These are phyloP conservation scores for Haberlea rhodopensis DNA, from an alignment of 257 asterid genomes.

Conservation along the genomic window DNA sequence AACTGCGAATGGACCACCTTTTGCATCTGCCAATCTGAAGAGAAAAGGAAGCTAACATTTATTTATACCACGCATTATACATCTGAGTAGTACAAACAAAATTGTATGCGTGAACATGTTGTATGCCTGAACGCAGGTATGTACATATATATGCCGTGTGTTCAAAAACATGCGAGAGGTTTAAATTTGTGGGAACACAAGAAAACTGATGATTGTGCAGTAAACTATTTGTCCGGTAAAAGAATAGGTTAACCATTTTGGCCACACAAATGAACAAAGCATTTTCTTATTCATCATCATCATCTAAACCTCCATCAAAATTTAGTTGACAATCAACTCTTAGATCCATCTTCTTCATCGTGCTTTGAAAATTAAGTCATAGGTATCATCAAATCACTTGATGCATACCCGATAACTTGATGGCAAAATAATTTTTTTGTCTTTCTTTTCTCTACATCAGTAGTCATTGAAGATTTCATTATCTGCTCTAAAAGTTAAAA, in stretches of 20 bases:
- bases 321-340: background rate
- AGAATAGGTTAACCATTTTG: background rate
- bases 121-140: background rate
- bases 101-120: background rate
- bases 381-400: background rate
- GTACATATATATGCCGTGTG: no score
- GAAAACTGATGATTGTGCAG: background rate
- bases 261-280: background rate
- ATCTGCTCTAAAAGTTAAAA: background rate
- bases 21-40: conserved; percentile 62
- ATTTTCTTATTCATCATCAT: background rate
- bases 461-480: background rate
- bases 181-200: background rate
- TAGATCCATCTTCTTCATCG: background rate
- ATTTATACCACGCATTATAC: background rate
- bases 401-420: background rate
- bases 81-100: background rate
- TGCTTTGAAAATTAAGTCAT: background rate
- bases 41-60: conserved; percentile 2
- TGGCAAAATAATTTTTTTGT: background rate
- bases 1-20: conserved; percentile 56
- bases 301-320: background rate
- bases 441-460: background rate
- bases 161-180: background rate
- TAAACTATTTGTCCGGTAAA: background rate